phyloP scores from a whole-genome alignment of 2,329 filamentous ascomycete species.

The Gnomoniopsis sp. region DNA sequence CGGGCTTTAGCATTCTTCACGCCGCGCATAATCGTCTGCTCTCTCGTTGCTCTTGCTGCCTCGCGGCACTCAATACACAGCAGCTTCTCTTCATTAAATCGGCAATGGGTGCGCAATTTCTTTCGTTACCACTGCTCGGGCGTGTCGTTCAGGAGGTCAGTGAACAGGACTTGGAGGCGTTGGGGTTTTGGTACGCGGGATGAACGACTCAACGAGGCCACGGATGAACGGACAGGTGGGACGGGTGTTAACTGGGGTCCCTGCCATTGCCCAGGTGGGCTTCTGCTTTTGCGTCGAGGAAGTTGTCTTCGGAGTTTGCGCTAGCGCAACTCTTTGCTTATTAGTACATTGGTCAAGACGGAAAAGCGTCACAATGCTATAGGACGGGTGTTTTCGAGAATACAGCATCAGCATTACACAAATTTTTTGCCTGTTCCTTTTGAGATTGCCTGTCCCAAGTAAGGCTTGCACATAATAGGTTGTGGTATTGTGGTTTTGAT shows the following conservation, averaged over 20 bases:
- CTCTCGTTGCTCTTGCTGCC: background rate
- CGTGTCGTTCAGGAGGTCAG: background rate
- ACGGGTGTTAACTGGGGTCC: background rate
- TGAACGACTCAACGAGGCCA: background rate
- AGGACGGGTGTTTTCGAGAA: background rate
- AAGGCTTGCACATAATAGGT: background rate
- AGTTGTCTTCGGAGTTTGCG: background rate
- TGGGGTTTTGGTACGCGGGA: too few relatives aligned
- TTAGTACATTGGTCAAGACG: background rate
- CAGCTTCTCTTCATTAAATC: too few relatives aligned
- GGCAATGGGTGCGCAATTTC: too few relatives aligned
- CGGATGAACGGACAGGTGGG: too few relatives aligned
- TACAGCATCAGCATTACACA: too few relatives aligned
- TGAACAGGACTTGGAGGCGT: background rate
- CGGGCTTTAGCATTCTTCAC: background rate
- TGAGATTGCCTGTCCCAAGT: too few relatives aligned
- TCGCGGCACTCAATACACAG: background rate
- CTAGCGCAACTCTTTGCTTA: background rate
- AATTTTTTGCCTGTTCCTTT: too few relatives aligned
- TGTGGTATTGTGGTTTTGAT: too few relatives aligned
- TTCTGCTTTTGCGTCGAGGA: background rate
- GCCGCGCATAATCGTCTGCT: background rate
- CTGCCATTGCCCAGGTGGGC: background rate
- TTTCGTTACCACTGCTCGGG: background rate
- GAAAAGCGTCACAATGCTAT: background rate